Evolutionary conservation across 352 stramenopile species (phyloP), one percentile per base, ranked within the genome.

Genomic region (Pythium plurisporium): DNA sequence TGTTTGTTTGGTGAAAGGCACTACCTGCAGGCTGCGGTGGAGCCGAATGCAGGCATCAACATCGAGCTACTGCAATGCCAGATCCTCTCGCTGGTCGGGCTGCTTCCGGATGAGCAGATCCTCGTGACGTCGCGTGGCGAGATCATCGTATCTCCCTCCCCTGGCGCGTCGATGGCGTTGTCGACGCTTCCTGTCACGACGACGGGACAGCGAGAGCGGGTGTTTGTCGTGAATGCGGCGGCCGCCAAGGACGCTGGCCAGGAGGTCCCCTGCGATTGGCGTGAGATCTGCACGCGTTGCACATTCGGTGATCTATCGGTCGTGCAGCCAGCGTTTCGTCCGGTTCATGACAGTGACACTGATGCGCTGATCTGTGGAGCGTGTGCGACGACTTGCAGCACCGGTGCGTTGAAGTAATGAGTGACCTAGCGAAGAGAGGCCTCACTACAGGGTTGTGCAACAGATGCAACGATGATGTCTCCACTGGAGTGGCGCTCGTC

Each of bases 31-130:
- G 68, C 59, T 12, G 55, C 64, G 23, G 37, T 40, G 29, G 65
- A 66, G 42, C 44, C 26, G 1, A 26, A 40, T 0, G 46, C 70
- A 64, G 49, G 20, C 59, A 54, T 91, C 31, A 50, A 65, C 23
- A 53, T 85, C 5, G 79, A 88, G 44, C 49, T 91, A 61, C 55
- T 89, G 38, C 81, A 88, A 62, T 86, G 74, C 45, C 79, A 89
- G 49, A 59, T 91, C 19, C 55, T 91, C 31, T 91, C 81, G 43
- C 79, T 91, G 15, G 17, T 83, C 15, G 79, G 75, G 5, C 45
- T 86, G n/a, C 56, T 74, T 11, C 75, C 77, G 0, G 70, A 86
- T 5, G 70, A 86, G 17, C 81, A 91, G 52, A 56, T 75, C 26
- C 62, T 89, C 34, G 42, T 88, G 17, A 86, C 71, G 7, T 75